phyloP scores from a whole-genome alignment of 208 protist species.

The Leishmania martiniquensis region DNA sequence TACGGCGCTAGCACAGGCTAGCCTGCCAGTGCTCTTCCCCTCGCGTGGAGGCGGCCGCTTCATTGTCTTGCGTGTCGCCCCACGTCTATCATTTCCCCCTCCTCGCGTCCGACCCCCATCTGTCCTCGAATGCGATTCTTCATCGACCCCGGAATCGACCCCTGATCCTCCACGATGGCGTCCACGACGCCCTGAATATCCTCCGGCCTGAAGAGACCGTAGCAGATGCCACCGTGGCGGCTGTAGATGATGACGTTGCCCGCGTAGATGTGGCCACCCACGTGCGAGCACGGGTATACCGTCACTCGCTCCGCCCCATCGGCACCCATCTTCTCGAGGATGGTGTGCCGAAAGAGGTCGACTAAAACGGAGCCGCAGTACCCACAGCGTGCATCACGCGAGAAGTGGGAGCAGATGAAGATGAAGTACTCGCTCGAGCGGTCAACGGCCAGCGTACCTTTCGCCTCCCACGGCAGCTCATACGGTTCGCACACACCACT shows the following conservation, averaged over 20 bases:
- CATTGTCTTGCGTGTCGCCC: background rate
- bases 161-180: constrained; percentile 50
- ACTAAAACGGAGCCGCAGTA: constrained; percentile 90
- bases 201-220: constrained; percentile 84
- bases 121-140: constrained; percentile 61
- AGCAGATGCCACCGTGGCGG: constrained; percentile 80
- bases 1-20: background rate
- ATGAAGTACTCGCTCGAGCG: constrained; percentile 84
- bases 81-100: background rate
- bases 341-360: constrained; percentile 73
- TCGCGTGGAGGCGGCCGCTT: background rate
- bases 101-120: constrained; percentile 20
- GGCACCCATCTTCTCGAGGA: constrained; percentile 40
- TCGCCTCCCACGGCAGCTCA: constrained; percentile 68
- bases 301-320: constrained; percentile 44
- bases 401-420: constrained; percentile 85
- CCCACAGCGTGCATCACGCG: constrained; percentile 83
- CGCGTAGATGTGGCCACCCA: constrained; percentile 92
- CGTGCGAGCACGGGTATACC: constrained; percentile 80
- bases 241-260: constrained; percentile 92
- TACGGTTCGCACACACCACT: constrained; percentile 35
- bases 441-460: constrained; percentile 72
- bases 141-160: constrained; percentile 58
- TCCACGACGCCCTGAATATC: constrained; percentile 70
- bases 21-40: background rate